Evolutionary conservation across 2,329 filamentous ascomycete genomes (phyloP).

Genomic region (Ophiocordyceps camponoti-floridani): DNA sequence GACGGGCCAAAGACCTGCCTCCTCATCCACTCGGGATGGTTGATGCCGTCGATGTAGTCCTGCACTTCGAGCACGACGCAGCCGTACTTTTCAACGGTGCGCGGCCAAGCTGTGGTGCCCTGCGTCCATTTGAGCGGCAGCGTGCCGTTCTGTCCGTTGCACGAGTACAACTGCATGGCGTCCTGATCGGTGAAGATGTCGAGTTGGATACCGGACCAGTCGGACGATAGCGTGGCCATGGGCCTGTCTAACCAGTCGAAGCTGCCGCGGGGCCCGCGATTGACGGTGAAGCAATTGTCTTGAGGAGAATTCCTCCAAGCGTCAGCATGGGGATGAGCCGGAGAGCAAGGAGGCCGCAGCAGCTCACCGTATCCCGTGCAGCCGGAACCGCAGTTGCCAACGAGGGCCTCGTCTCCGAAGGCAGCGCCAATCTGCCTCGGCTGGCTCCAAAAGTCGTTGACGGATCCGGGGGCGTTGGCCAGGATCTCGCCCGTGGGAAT

Average conservation of each 20-base stretch:
- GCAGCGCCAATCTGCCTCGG: conserved; percentile 66
- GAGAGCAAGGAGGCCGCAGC: background rate
- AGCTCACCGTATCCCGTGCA: conserved; percentile 69
- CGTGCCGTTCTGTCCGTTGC: conserved; percentile 56
- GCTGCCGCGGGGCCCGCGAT: conserved; percentile 35
- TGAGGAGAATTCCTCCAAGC: background rate
- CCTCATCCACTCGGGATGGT: conserved; percentile 75
- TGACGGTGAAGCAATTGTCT: conserved; percentile 54
- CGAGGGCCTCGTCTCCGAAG: conserved; percentile 40
- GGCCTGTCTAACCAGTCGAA: conserved; percentile 48
- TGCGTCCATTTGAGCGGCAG: conserved; percentile 54
- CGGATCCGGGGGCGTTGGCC: conserved; percentile 45
- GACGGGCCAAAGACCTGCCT: conserved; percentile 44
- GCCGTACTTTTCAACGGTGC: conserved; percentile 55
- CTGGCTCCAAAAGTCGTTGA: conserved; percentile 68
- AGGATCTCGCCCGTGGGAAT: conserved; percentile 62
- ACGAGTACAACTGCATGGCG: conserved; percentile 78
- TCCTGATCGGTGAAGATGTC: conserved; percentile 73
- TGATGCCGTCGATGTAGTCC: conserved; percentile 89
- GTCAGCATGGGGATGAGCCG: background rate
- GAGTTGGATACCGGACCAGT: conserved; percentile 67
- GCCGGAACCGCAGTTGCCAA: conserved; percentile 59
- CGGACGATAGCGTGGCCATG: conserved; percentile 49
- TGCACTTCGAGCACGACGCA: conserved; percentile 85
- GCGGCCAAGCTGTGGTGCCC: conserved; percentile 36